Evolutionary conservation across 2,329 filamentous ascomycete species (phyloP), one percentile per base, ranked within the genome.

Genomic region (Trichoderma hamatum): DNA sequence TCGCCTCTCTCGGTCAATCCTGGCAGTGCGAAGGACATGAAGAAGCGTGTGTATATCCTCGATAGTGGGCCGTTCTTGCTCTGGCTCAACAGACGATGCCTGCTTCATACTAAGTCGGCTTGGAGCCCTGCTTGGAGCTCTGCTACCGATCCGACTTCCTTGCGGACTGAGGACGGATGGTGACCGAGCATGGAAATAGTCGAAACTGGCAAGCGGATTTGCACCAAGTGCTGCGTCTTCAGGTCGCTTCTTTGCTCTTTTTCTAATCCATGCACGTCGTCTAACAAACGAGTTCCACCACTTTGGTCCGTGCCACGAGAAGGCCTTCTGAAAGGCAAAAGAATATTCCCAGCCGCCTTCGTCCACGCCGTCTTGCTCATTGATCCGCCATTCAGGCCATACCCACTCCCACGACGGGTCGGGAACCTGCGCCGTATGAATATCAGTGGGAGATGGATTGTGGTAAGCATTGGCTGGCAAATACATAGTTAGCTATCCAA

Each of bases 211-310:
- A 68, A 94, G 83, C 81, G 90, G 86, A 73, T 93, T 89, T 1
- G 87, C 86, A 72, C 89, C 85, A 61, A 80, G 78, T 28, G 79
- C 76, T 49, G 83, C 77, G 58, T 85, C 81, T 5, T 80, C 77
- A 14, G 74, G 70, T 21, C 77, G 82, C 76, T 88, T 81, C 80
- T 91, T 92, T 64, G 91, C 85, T 39, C 96, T 86, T 78, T 92
- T 91, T 54, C 96, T 86, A 67, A 95, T 88, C 96, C 96, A 99
- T 26, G 93, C 89, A 71, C 96, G 87, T 73, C 96, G 85, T 43
- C 96, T 86, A n/a, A 97, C 96, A 76, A 95, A 99, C 1, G 93
- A 97, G 78, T 94, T 95, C 80, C 93, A 97, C 94, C 95, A 98
- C 30, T 89, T 91, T 21, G 92, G 92, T 3, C 90, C 90, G 79